These are phyloP conservation scores for Phytophthora meadii DNA, from an alignment of 352 stramenopile species.

Conservation along the genomic window DNA sequence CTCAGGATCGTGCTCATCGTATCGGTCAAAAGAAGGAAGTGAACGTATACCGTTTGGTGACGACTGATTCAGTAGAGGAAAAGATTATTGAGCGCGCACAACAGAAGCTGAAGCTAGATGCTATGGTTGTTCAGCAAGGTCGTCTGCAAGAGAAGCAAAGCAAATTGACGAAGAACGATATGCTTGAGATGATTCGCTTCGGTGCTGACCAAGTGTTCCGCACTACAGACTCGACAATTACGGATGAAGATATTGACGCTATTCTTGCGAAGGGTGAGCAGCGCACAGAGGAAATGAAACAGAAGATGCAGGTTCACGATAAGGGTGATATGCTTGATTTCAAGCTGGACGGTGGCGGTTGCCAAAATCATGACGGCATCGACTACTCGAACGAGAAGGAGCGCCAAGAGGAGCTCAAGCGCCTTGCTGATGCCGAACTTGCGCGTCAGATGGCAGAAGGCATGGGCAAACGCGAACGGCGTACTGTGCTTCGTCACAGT, in stretches of 20 bases:
- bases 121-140: constrained; percentile 89
- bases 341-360: constrained; percentile 93
- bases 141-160: constrained; percentile 89
- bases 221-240: constrained; percentile 96
- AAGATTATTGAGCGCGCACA: constrained; percentile 98
- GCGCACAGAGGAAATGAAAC: constrained; percentile 88
- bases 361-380: constrained; percentile 97
- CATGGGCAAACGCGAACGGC: constrained; percentile 86
- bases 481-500: constrained; percentile 77
- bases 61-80: constrained; percentile 98
- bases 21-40: constrained; percentile 99
- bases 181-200: constrained; percentile 98
- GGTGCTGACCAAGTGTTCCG: constrained; percentile 98
- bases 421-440: constrained; percentile 84
- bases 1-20: constrained; percentile 96
- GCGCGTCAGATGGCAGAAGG: constrained; percentile 78
- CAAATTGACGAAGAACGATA: constrained; percentile 96
- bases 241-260: constrained; percentile 98
- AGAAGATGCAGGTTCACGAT: constrained; percentile 86
- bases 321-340: constrained; percentile 91
- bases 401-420: constrained; percentile 85
- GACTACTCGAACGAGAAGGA: constrained; percentile 96
- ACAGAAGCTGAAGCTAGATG: constrained; percentile 95
- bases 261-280: constrained; percentile 94
- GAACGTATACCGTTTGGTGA: constrained; percentile 95